Conservation (phyloP, 495 filamentous ascomycete species). For the Aspergillus kassunensis region DNA sequence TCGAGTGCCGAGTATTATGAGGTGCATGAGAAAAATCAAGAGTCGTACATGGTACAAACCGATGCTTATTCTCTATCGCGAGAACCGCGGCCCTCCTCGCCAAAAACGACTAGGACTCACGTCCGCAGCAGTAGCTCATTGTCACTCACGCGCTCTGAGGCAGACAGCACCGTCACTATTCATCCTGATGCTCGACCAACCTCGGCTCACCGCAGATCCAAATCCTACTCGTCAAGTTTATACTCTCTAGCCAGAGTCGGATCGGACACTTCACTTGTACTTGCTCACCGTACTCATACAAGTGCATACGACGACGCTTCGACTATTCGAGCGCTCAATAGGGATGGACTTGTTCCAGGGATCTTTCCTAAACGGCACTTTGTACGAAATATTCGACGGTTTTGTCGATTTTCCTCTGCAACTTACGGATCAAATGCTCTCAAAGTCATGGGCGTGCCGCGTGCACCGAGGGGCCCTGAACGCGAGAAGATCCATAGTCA, state of each 20-base stretch:
- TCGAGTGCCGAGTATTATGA: constrained; percentile 48
- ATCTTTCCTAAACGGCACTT: constrained; percentile 67
- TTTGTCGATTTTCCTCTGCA: constrained; percentile 73
- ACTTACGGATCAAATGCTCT: constrained; percentile 72
- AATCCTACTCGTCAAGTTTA: constrained; percentile 55
- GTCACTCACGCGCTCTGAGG: constrained; percentile 45
- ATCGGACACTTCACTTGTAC: constrained; percentile 60
- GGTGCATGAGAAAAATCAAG: constrained; percentile 50
- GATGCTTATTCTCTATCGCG: constrained; percentile 55
- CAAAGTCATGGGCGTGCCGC: constrained; percentile 63
- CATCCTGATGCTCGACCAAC: constrained; percentile 30
- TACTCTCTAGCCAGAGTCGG: constrained; percentile 65
- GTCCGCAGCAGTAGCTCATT: constrained; percentile 46
- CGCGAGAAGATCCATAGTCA: constrained; percentile 44
- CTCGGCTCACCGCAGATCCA: constrained; percentile 29
- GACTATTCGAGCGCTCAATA: constrained; percentile 52
- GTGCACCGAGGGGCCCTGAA: constrained; percentile 38
- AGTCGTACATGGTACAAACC: constrained; percentile 55
- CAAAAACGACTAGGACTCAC: constrained; percentile 41
- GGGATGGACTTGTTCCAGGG: constrained; percentile 54
- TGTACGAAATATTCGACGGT: constrained; percentile 67
- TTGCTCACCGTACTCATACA: constrained; percentile 49
- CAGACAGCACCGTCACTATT: constrained; percentile 33
- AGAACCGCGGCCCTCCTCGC: constrained; percentile 47
- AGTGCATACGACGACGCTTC: constrained; percentile 55